These are phyloP conservation scores for Gracilaria domingensis DNA, from an alignment of 23 red algal genomes.

Conservation along the genomic window DNA sequence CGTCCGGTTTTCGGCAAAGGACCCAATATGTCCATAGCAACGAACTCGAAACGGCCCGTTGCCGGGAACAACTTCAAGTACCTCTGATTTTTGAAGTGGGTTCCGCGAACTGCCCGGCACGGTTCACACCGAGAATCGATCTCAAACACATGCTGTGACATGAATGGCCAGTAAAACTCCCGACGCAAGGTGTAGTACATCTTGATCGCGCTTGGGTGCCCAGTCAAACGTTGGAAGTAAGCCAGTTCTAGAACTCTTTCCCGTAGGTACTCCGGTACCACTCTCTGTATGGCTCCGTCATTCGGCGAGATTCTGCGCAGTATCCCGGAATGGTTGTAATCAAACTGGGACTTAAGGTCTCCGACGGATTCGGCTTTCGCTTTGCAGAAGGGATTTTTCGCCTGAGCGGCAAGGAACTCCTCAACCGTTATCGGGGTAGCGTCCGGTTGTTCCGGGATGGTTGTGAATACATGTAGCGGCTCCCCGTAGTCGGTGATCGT, in stretches of 20 bases:
- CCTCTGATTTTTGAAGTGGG: not conserved
- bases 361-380: too few relatives aligned
- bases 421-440: too few relatives aligned
- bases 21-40: constrained; percentile 52
- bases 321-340: too few relatives aligned
- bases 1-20: constrained; percentile 16
- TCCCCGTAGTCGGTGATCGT: too few relatives aligned
- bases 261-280: constrained; percentile 1
- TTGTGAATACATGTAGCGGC: too few relatives aligned
- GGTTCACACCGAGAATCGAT: not conserved
- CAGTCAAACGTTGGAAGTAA: not conserved
- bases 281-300: not conserved
- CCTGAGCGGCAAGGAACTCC: too few relatives aligned
- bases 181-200: constrained; percentile 35
- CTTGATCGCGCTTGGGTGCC: constrained; percentile 12
- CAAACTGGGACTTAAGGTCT: too few relatives aligned
- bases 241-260: not conserved
- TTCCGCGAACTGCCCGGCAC: not conserved
- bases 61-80: constrained; percentile 38
- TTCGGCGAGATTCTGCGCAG: not conserved
- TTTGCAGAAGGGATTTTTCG: too few relatives aligned
- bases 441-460: too few relatives aligned
- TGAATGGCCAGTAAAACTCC: constrained; percentile 27
- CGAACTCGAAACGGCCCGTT: not conserved
- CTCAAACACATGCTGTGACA: constrained; percentile 27